Conservation (phyloP, 768 basidiomycete genomes). For the Austroboletus eburneus region DNA sequence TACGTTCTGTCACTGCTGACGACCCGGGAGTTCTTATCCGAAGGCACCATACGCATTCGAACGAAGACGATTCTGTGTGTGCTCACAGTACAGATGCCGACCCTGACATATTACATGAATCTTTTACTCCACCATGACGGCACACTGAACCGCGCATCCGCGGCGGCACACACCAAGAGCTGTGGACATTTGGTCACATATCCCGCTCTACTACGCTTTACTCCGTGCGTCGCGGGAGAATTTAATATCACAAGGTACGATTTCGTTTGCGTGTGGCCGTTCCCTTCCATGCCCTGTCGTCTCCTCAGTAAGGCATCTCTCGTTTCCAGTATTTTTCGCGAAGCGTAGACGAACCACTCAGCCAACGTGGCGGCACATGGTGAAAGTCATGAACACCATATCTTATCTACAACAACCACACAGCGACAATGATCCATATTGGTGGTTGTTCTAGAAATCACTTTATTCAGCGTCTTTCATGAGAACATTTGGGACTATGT, state of each 20-base stretch:
- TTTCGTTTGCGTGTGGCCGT: slow-evolving; percentile 7
- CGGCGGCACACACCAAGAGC: not conserved
- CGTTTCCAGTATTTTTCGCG: not conserved
- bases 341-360: not conserved
- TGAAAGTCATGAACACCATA: not conserved
- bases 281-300: not conserved
- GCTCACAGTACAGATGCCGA: too few species aligned
- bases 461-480: not conserved
- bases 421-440: not conserved
- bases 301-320: not conserved
- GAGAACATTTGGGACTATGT: not conserved
- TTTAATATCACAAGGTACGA: not conserved
- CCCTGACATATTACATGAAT: not conserved
- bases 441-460: not conserved
- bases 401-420: not conserved
- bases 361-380: not conserved
- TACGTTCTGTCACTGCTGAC: too few species aligned
- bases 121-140: too few species aligned
- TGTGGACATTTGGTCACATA: not conserved
- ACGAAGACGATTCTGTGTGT: too few species aligned
- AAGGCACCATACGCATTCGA: too few species aligned
- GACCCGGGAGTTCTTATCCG: too few species aligned
- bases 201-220: not conserved
- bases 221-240: not conserved
- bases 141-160: not conserved